phyloP scores from a whole-genome alignment of 2,329 filamentous ascomycete species.

The Dichotomopilus funicola region DNA sequence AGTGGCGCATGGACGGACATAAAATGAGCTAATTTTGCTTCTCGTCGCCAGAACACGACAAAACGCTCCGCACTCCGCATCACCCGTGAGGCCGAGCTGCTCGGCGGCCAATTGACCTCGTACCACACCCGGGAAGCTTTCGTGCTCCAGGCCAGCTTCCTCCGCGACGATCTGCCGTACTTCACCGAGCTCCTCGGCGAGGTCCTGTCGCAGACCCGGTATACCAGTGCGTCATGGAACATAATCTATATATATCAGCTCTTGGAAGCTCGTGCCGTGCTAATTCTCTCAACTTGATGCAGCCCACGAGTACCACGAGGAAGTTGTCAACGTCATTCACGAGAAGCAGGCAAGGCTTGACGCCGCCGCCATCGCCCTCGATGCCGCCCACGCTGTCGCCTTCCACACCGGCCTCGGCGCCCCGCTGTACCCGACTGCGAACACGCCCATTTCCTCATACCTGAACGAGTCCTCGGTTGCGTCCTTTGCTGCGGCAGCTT shows the following conservation, averaged over 20 bases:
- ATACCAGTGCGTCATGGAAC: slow-evolving; percentile 52
- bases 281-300: slow-evolving; percentile 17
- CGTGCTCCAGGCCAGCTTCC: slow-evolving; percentile 88
- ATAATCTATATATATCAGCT: background rate
- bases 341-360: slow-evolving; percentile 69
- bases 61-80: slow-evolving; percentile 88
- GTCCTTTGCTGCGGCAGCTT: slow-evolving; percentile 70
- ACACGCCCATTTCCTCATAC: slow-evolving; percentile 71
- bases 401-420: slow-evolving; percentile 91
- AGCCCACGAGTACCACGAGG: slow-evolving; percentile 90
- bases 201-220: slow-evolving; percentile 83
- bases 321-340: slow-evolving; percentile 71
- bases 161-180: slow-evolving; percentile 92
- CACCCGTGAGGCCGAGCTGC: slow-evolving; percentile 87
- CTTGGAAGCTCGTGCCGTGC: slow-evolving; percentile 9
- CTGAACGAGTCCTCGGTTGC: slow-evolving; percentile 68
- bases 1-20: slow-evolving; percentile 4
- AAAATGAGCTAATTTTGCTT: slow-evolving; percentile 43
- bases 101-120: slow-evolving; percentile 81
- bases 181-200: slow-evolving; percentile 94
- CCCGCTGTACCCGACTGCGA: slow-evolving; percentile 65
- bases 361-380: slow-evolving; percentile 63
- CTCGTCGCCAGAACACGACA: slow-evolving; percentile 62
- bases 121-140: slow-evolving; percentile 92
- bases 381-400: slow-evolving; percentile 77